A percentile compares a stretch with the other conserved stretches of the same genome.
These are phyloP conservation scores for Knufia fluminis DNA, from an alignment of 2,329 filamentous ascomycete species.

Conservation along the genomic window DNA sequence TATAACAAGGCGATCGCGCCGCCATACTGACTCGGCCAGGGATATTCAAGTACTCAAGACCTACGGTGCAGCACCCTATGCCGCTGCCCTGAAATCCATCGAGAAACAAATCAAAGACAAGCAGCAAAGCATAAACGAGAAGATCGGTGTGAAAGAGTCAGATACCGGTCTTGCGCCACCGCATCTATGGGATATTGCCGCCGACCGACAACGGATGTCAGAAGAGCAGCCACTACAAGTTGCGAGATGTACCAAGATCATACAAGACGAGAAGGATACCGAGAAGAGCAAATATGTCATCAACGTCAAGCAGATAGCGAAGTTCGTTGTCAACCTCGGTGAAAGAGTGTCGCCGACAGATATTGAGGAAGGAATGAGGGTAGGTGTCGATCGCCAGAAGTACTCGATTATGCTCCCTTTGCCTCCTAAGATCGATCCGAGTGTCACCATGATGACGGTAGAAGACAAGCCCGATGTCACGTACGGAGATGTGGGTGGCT, in stretches of 20 bases:
- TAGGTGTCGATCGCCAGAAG: slow-evolving; percentile 96
- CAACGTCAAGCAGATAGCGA: slow-evolving; percentile 99
- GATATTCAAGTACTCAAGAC: slow-evolving; percentile 99
- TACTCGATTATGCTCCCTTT: slow-evolving; percentile 96
- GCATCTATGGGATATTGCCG: slow-evolving; percentile 97
- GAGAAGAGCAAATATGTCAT: slow-evolving; percentile 99
- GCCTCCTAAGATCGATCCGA: slow-evolving; percentile 96
- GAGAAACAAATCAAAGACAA: slow-evolving; percentile 99
- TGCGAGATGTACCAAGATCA: slow-evolving; percentile 97
- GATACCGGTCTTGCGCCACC: slow-evolving; percentile 96
- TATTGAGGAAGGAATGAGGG: slow-evolving; percentile 98
- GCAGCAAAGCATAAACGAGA: slow-evolving; percentile 95
- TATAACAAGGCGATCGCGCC: not conserved
- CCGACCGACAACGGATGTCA: slow-evolving; percentile 95
- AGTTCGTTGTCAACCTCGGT: slow-evolving; percentile 96
- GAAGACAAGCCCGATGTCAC: slow-evolving; percentile 99
- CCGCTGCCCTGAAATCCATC: slow-evolving; percentile 85
- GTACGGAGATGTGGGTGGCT: slow-evolving; percentile 96
- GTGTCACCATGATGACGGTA: slow-evolving; percentile 99
- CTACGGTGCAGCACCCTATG: slow-evolving; percentile 94
- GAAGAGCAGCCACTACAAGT: slow-evolving; percentile 98
- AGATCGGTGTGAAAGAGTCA: slow-evolving; percentile 82
- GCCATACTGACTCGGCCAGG: slow-evolving; percentile 37
- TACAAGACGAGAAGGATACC: slow-evolving; percentile 87
- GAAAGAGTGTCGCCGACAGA: slow-evolving; percentile 95